Evolutionary conservation across 176 grass and related monocot species (phyloP), one percentile per base, ranked within the genome.

Genomic region (Avena sativa): DNA sequence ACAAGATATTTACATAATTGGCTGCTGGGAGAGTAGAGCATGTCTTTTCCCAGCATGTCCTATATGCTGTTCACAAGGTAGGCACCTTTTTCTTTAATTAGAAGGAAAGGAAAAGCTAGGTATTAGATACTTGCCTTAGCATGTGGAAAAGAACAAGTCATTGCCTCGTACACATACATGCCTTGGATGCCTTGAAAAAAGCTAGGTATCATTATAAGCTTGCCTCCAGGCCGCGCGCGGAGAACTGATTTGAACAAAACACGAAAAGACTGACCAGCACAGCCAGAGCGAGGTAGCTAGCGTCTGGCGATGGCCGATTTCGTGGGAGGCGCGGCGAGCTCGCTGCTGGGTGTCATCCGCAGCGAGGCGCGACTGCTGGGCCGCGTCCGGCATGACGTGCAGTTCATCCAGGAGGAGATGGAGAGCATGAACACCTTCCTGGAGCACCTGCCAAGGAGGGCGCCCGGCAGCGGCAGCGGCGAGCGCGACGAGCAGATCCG

Each of bases 351-450:
- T 12, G 62, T 65, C 62, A 65, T 65, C 62, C 25, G 62, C 25
- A 65, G 26, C 5, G 62, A 65, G 62, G 62, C 62, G 0, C 62
- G 5, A 2, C 62, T 65, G 12, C 25, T 65, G 12, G 62, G 62
- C 62, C 23, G 25, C 62, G 62, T 65, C 25, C 62, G 62, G 62
- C 25, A 65, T 2, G 62, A 65, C 25, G 62, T 30, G 62, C 62
- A 65, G 62, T 65, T 65, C 62, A 65, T 65, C 25, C 62, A 7
- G 62, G 62, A 65, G 62, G 62, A 65, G 62, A 65, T 65, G 62
- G 62, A 65, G 62, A 65, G 62, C 25, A 65, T 76, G 73, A 5
- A 32, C 12, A 53, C 21, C 84, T 80, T 80, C 84, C 4, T 86
- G 52, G 0, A 0, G 64, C 65, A 80, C 76, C 85, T 86, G 12